Evolutionary conservation across 352 stramenopile genomes (phyloP).

Genomic region (Globisporangium acanthophoron): DNA sequence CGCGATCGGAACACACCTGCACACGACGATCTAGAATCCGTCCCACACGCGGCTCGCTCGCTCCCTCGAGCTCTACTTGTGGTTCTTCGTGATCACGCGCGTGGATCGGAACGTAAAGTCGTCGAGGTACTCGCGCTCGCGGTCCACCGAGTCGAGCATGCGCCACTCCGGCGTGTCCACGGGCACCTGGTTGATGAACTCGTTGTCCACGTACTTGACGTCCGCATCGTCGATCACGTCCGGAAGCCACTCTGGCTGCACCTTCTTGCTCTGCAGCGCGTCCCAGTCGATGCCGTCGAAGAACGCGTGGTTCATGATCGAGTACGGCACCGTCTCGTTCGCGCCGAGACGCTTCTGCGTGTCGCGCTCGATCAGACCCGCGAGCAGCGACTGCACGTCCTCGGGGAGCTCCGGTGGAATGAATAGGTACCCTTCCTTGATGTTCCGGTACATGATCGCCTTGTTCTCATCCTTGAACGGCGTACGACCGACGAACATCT

Average conservation of each 20-base stretch:
- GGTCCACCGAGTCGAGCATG: conserved; percentile 86
- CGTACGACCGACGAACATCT: conserved; percentile 88
- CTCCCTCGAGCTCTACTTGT: conserved; percentile 7
- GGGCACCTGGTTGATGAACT: conserved; percentile 83
- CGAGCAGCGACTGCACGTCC: conserved; percentile 65
- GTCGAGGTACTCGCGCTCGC: conserved; percentile 78
- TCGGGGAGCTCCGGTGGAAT: conserved; percentile 73
- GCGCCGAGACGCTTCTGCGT: conserved; percentile 62
- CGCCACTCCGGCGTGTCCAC: conserved; percentile 87
- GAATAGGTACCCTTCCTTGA: conserved; percentile 77
- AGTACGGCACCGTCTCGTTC: conserved; percentile 75
- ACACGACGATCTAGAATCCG: background rate
- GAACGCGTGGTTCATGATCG: conserved; percentile 87
- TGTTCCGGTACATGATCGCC: conserved; percentile 91
- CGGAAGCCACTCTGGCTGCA: conserved; percentile 75
- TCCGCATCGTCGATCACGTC: conserved; percentile 81
- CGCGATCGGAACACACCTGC: background rate
- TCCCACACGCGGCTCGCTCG: background rate
- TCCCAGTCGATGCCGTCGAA: conserved; percentile 88
- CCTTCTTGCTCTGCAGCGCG: conserved; percentile 68
- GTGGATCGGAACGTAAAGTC: conserved; percentile 83
- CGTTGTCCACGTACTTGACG: conserved; percentile 85
- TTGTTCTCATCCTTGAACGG: conserved; percentile 92
- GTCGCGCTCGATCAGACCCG: conserved; percentile 77
- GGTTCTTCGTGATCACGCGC: conserved; percentile 39